Percentiles rank a stretch among this genome's conserved stretches.
phyloP scores from a whole-genome alignment of 768 basidiomycete species.

The Hygrocybe punicea region DNA sequence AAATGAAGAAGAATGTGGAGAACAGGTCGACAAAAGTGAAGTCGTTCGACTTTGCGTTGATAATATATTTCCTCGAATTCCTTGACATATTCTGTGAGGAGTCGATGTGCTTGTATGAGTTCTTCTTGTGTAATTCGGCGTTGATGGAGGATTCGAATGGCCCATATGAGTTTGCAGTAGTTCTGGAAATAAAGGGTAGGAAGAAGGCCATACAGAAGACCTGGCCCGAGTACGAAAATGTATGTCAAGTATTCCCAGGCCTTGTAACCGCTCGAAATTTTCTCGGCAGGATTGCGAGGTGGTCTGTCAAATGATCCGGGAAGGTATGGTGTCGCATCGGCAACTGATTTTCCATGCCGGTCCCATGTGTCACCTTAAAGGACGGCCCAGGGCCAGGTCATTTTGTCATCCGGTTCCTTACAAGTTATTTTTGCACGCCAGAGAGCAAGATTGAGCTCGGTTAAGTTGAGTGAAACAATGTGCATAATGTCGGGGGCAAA shows the following conservation, averaged over 20 bases:
- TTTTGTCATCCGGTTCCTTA: slow-evolving; percentile 17
- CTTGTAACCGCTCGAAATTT: too few relatives aligned
- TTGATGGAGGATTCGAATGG: slow-evolving; percentile 8
- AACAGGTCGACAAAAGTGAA: slow-evolving; percentile 19
- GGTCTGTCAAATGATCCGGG: slow-evolving; percentile 35
- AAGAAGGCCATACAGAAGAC: slow-evolving; percentile 9
- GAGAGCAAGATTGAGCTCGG: slow-evolving; percentile 26
- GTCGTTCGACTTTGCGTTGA: slow-evolving; percentile 13
- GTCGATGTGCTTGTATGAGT: slow-evolving; percentile 1
- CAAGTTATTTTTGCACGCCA: slow-evolving; percentile 23
- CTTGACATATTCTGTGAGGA: slow-evolving; percentile 10
- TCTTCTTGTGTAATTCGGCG: background rate
- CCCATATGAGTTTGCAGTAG: slow-evolving; percentile 15
- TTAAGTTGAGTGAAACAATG: slow-evolving; percentile 31
- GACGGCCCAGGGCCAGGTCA: slow-evolving; percentile 22
- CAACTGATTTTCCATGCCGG: slow-evolving; percentile 29
- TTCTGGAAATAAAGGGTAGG: slow-evolving; percentile 7
- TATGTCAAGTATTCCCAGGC: slow-evolving; percentile 13
- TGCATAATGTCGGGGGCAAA: too few relatives aligned
- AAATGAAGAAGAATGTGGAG: slow-evolving; percentile 18
- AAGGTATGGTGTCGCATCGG: slow-evolving; percentile 16
- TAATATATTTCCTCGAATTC: slow-evolving; percentile 20
- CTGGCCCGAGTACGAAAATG: slow-evolving; percentile 12
- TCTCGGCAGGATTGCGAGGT: slow-evolving; percentile 33
- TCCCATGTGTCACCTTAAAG: slow-evolving; percentile 21